Evolutionary conservation across 306 rosid species (phyloP), one percentile per base, ranked within the genome.

Genomic region (Vachellia pachyceras): DNA sequence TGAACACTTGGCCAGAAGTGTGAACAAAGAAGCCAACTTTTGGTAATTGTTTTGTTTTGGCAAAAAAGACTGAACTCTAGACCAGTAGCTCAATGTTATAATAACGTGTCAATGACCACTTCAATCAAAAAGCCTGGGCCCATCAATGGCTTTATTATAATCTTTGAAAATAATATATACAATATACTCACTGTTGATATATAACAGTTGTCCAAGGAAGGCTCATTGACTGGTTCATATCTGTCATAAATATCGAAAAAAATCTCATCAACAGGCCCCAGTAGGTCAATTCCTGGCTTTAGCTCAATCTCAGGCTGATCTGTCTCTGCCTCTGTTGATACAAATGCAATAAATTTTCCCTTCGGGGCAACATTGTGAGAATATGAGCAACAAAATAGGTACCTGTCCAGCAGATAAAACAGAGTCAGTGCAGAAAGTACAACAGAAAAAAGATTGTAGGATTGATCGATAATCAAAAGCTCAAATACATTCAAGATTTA

Each of bases 281-380:
- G 83, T 75, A 93, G 98, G 77, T 95, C 97, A 80, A 91, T 91
- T 84, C 99, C 99, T 39, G 97, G 90, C 91, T 85, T 95, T 39
- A 95, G 93, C 87, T 95, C 99, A 83, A 81, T 75, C 87, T 91
- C 82, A 3, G 99, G 99, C 77, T 87, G 77, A 73, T 90, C 96
- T 9, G 98, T 93, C 95, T 95, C 99, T 20, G 99, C 99, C 83
- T 95, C 99, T 0, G 96, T 83, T 65, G 99, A 91, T 68, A 95
- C 98, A 91, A 95, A 95, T 58, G 99, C 97, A 85, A 95, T 91
- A 83, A 80, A 95, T 82, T 95, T 95, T 42, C 98, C 99, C 89
- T 85, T 93, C 3, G 99, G 98, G 80, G 98, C 97, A 88, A 95
- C 98, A 67, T 95, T 95, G 90, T 95, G 99, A 65, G 99, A 89